Evolutionary conservation across 2,329 filamentous ascomycete species (phyloP).

Genomic region (Teratosphaeria nubilosa): DNA sequence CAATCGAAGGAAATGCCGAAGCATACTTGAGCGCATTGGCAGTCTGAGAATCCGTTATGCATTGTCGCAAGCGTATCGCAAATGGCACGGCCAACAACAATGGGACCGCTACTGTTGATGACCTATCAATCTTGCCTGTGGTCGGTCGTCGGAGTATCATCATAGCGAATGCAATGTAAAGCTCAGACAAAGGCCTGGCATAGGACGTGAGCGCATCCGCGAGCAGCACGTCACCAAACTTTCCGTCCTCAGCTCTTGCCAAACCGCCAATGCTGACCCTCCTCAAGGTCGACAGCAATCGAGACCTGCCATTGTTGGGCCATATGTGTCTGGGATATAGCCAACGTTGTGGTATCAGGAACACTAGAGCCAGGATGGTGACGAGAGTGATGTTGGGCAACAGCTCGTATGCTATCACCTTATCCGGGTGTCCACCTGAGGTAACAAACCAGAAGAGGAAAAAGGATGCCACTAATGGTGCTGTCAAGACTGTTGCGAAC

Average conservation of each 20-base stretch:
- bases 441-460: constrained; percentile 77
- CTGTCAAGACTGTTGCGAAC: constrained; percentile 65
- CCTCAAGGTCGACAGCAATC: constrained; percentile 64
- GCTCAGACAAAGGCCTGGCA: constrained; percentile 79
- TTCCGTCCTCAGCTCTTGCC: constrained; percentile 76
- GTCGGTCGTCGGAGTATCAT: constrained; percentile 46
- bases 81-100: constrained; percentile 75
- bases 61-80: constrained; percentile 81
- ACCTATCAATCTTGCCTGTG: constrained; percentile 67
- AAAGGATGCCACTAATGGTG: constrained; percentile 61
- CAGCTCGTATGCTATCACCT: constrained; percentile 69
- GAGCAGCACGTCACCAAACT: constrained; percentile 87
- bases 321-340: constrained; percentile 5
- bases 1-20: constrained; percentile 85
- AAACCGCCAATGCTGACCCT: constrained; percentile 78
- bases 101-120: constrained; percentile 76
- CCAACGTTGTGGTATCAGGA: constrained; percentile 48
- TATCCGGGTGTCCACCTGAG: constrained; percentile 48
- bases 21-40: constrained; percentile 93
- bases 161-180: constrained; percentile 88
- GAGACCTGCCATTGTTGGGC: constrained; percentile 49
- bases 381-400: constrained; percentile 77
- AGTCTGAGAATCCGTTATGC: constrained; percentile 72
- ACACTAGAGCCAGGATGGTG: constrained; percentile 58
- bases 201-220: constrained; percentile 94